Evolutionary conservation across 2,329 filamentous ascomycete species (phyloP).

Genomic region (Hypoxylon sp.): DNA sequence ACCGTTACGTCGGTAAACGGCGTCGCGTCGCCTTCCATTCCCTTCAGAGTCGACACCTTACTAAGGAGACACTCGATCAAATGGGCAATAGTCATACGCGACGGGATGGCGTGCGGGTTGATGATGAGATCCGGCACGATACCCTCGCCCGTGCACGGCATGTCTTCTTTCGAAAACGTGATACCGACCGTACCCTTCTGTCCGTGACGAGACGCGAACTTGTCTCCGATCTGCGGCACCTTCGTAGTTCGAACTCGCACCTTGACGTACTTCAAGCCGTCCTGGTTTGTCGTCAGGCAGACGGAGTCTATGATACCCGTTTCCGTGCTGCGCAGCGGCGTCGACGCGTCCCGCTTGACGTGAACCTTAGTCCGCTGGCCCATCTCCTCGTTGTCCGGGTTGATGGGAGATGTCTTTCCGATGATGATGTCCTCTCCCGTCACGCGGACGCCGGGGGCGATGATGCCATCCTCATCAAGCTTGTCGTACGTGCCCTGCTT

Average conservation of each 20-base stretch:
- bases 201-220: constrained; percentile 98
- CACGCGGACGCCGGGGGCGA: constrained; percentile 91
- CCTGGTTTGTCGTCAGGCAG: constrained; percentile 90
- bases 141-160: constrained; percentile 95
- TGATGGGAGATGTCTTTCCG: constrained; percentile 95
- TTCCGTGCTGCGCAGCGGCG: constrained; percentile 91
- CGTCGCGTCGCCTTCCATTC: constrained; percentile 95
- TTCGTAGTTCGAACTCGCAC: constrained; percentile 97
- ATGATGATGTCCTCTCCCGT: constrained; percentile 99
- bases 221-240: constrained; percentile 97
- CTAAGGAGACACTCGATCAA: constrained; percentile 98
- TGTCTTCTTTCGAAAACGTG: constrained; percentile 96
- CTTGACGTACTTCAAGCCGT: constrained; percentile 95
- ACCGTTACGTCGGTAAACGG: constrained; percentile 98
- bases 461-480: constrained; percentile 93
- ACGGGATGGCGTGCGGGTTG: constrained; percentile 99
- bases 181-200: constrained; percentile 99
- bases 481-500: constrained; percentile 98
- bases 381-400: constrained; percentile 89
- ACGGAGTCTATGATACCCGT: constrained; percentile 97
- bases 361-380: constrained; percentile 90
- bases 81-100: constrained; percentile 99
- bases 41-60: constrained; percentile 92
- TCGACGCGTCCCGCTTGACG: constrained; percentile 94
- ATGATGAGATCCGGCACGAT: constrained; percentile 96